Base-by-base conservation (phyloP, 2,329 filamentous ascomycete species). In the Fusarium pseudocircinatum region DNA sequence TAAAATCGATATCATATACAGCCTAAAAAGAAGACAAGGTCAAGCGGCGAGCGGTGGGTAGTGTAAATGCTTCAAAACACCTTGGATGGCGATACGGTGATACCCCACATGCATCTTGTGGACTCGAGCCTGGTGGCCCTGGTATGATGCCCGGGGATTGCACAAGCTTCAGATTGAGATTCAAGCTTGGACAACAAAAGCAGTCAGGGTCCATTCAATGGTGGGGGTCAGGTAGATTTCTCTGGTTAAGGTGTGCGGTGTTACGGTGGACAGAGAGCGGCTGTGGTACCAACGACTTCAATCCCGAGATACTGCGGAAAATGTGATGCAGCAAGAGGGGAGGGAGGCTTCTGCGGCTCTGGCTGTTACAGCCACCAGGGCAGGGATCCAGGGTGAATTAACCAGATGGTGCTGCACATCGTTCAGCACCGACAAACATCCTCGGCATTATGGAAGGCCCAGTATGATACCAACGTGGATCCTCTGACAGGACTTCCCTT, bases 401-500 rank as follows among this genome's bases (percentile, higher is more conserved):
- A 46, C 46, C 49, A 68, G 36, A 68, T 67, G 62, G 47, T 42
- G 54, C 42, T 26, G n/a, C 59, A 57, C 52, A 69, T 69, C 49
- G n/a, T 62, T 44, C 42, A 59, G 54, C 60, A 63, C 64, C 56
- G 56, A 52, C 34, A 66, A 63, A 72, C 73, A 78, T 77, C 77
- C 77, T 78, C 77, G 77, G 77, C 77, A 75, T 76, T 75, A 67
- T 66, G 72, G 72, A 77, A 76, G 60, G 60, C 61, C 69, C 62
- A 76, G 68, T 64, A 57, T 60, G 72, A 70, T 59, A 73, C 58
- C 69, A 77, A 76, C 75, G 76, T 77, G 76, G 76, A 78, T 72
- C 75, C 76, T 70, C 47, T 70, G 66, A 70, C 72, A 75, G 70
- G 65, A 61, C 77, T 78, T 78, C 77, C 77, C 63, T 78, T 78